phyloP scores from a whole-genome alignment of 129 eudicot genomes.

The Rutidosis leptorrhynchoides region DNA sequence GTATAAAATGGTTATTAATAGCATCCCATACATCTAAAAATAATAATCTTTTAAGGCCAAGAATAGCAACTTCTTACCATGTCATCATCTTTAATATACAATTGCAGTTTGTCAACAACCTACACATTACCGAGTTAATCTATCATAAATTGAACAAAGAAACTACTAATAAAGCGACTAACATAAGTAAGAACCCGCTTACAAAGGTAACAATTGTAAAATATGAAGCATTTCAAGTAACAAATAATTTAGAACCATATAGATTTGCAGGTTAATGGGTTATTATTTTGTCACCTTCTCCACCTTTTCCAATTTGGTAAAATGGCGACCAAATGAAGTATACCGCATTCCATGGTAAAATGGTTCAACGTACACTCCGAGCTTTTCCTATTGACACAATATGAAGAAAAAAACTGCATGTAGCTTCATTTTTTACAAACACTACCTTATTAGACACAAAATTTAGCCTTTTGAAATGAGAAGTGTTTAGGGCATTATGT shows the following conservation, averaged over 20 bases:
- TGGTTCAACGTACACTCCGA: slow-evolving; percentile 75
- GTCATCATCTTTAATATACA: slow-evolving; percentile 73
- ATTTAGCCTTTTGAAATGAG: not conserved
- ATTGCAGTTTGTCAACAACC: slow-evolving; percentile 69
- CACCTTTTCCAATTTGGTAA: slow-evolving; percentile 76
- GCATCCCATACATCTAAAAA: not conserved
- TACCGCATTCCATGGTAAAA: slow-evolving; percentile 73
- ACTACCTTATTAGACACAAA: not conserved
- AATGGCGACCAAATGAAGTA: slow-evolving; percentile 85
- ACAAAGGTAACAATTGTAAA: not conserved
- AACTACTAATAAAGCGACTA: not conserved
- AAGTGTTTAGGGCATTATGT: not conserved
- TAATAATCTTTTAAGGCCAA: not conserved
- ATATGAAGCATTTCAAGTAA: no score
- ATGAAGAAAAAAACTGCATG: not conserved
- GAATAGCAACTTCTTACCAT: slow-evolving; percentile 46
- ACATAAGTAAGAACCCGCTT: not conserved
- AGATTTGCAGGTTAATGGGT: slow-evolving; percentile 5
- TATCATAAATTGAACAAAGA: not conserved
- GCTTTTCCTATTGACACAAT: slow-evolving; percentile 49
- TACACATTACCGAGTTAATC: slow-evolving; percentile 30
- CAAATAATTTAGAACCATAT: not conserved
- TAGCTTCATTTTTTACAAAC: not conserved
- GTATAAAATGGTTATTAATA: not conserved
- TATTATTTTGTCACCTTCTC: slow-evolving; percentile 52